Conservation (phyloP, 148 eudicot genomes). For the Selenicereus undatus region DNA sequence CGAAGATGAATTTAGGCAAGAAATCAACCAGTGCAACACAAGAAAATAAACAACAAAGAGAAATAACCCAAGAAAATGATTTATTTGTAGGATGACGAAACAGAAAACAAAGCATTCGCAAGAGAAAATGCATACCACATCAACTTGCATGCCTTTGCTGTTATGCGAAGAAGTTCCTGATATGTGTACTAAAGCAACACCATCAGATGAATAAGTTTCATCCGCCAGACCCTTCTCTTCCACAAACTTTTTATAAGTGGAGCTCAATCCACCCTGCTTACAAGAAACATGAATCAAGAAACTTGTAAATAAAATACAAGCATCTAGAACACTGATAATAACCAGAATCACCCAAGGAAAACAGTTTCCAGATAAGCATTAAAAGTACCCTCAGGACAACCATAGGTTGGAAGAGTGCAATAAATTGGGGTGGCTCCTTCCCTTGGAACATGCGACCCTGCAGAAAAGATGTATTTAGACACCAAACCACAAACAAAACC, state of each 20-base stretch:
- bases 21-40: background rate
- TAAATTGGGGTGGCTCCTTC: constrained; percentile 94
- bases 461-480: constrained; percentile 5
- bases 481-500: constrained; percentile 9
- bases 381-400: constrained; percentile 79
- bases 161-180: constrained; percentile 86
- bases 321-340: constrained; percentile 13
- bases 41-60: background rate
- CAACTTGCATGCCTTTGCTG: constrained; percentile 84
- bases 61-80: background rate
- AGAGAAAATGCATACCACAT: constrained; percentile 54
- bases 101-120: background rate
- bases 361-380: constrained; percentile 1
- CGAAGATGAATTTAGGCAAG: background rate
- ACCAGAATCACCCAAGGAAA: background rate
- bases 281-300: constrained; percentile 11
- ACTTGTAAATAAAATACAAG: constrained; percentile 14
- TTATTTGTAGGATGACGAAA: background rate
- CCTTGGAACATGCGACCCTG: constrained; percentile 93
- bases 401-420: constrained; percentile 95
- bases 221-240: constrained; percentile 81
- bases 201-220: constrained; percentile 77
- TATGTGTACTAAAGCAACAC: constrained; percentile 74
- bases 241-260: constrained; percentile 72
- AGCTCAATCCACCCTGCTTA: constrained; percentile 86